These are phyloP conservation scores for Kockovaella imperatae DNA, from an alignment of 768 basidiomycete species.

Conservation along the genomic window DNA sequence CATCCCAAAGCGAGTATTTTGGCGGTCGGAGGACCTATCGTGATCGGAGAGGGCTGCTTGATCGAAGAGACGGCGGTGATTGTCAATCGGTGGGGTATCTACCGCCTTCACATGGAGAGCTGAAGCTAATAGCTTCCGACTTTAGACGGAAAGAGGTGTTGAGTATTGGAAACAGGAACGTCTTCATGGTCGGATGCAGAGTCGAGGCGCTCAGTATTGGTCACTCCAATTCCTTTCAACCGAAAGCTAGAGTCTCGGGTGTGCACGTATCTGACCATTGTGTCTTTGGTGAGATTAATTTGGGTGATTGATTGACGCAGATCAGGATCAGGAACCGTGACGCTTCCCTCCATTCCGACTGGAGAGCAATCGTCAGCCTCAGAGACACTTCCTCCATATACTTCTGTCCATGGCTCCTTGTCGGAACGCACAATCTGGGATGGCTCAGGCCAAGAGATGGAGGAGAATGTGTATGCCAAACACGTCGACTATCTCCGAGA, in stretches of 20 bases:
- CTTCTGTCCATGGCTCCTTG: constrained; percentile 69
- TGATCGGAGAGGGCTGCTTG: constrained; percentile 79
- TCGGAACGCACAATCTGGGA: constrained; percentile 71
- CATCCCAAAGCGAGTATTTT: constrained; percentile 93
- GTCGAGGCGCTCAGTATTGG: constrained; percentile 81
- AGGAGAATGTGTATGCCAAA: constrained; percentile 71
- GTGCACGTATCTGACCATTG: constrained; percentile 73
- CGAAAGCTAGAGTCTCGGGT: constrained; percentile 71
- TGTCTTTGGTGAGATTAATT: constrained; percentile 54
- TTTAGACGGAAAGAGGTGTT: constrained; percentile 61
- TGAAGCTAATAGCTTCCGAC: constrained; percentile 4
- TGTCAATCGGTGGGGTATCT: constrained; percentile 62
- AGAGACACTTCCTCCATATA: constrained; percentile 74
- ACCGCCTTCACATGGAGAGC: background rate
- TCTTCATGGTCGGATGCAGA: constrained; percentile 88
- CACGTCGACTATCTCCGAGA: constrained; percentile 87
- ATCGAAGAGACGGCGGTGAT: constrained; percentile 87
- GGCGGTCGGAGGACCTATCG: constrained; percentile 80
- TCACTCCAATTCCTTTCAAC: constrained; percentile 75
- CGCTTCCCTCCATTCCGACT: constrained; percentile 10
- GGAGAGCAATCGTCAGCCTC: constrained; percentile 45
- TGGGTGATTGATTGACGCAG: background rate
- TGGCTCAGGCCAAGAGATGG: constrained; percentile 73
- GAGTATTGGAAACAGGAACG: constrained; percentile 86
- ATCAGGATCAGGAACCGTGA: constrained; percentile 20